Base-by-base conservation (phyloP, 768 basidiomycete genomes). In the Suillus sp. region DNA sequence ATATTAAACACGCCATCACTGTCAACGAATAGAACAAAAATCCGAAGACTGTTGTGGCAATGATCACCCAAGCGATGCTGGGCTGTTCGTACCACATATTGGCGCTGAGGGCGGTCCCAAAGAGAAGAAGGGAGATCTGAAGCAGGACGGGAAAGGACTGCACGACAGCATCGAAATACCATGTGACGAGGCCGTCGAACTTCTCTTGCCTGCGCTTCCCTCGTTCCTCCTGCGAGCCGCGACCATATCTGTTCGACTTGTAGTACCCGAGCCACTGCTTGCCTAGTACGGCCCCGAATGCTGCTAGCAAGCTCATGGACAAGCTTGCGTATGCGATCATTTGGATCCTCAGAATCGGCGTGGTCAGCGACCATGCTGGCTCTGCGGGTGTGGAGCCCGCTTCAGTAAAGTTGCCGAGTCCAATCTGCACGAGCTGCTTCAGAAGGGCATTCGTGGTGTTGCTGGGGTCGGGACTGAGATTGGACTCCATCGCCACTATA, bases 241-340 rank as follows among this genome's bases (percentile, higher is more conserved):
- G 55, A 13, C 51, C 54, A 5, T 47, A 47, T 47, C 45, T 22
- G 25, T 27, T 43, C 2, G 18, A 32, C 18, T 38, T 42, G 53
- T 57, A 57, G 4, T 62, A n/a, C 32, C 34, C 38, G 8, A 67
- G 66, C 66, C 66, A 67, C 25, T 67, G 66, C 35, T 67, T 67
- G 22, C 67, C 66, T 3, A 67, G 22, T 14, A 67, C 61, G 7
- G 66, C 66, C 22, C 66, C 62, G n/a, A 67, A 34, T 47, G 45
- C 45, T 4, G 45, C 45, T 4, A 47, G 45, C 11, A 47, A 47
- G n/a, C 45, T 47, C 45, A 47, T 47, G 45, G 45, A 47, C 45
- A 47, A 47, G 45, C 45, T 47, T 22, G 45, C 45, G 5, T 47
- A 47, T 47, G 45, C 45, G 11, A 47, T 13, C n/a, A n/a, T 47